A percentile compares a stretch with the other conserved stretches of the same genome.
Conservation (phyloP, 768 basidiomycete species). For the Pleurotus ostreatus region DNA sequence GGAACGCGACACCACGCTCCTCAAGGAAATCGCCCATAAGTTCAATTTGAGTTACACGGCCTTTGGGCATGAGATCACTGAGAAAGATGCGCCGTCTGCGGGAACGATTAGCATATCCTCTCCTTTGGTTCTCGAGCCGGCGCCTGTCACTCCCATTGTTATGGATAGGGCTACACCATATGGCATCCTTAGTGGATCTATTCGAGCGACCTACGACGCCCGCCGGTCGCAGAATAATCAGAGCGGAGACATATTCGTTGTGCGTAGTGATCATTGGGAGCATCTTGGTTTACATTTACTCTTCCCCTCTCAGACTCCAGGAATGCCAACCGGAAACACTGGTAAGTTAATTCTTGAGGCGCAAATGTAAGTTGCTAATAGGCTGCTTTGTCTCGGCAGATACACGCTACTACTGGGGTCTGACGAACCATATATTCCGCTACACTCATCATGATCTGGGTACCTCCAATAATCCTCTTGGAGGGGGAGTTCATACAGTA, state of each 20-base stretch:
- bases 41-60: slow-evolving; percentile 58
- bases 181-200: slow-evolving; percentile 57
- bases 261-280: not conserved
- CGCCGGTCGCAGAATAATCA: slow-evolving; percentile 29
- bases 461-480: slow-evolving; percentile 22
- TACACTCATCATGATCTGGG: slow-evolving; percentile 46
- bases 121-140: slow-evolving; percentile 56
- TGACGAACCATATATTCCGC: slow-evolving; percentile 65
- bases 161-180: slow-evolving; percentile 42
- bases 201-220: slow-evolving; percentile 54
- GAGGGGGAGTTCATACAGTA: slow-evolving; percentile 61
- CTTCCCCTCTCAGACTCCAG: slow-evolving; percentile 42
- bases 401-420: slow-evolving; percentile 54
- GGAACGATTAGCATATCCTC: slow-evolving; percentile 51
- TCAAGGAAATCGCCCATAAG: slow-evolving; percentile 41
- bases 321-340: slow-evolving; percentile 59
- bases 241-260: not conserved
- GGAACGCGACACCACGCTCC: slow-evolving; percentile 38
- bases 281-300: slow-evolving; percentile 15
- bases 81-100: slow-evolving; percentile 24
- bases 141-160: slow-evolving; percentile 51
- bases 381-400: slow-evolving; percentile 31
- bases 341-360: slow-evolving; percentile 27
- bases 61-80: slow-evolving; percentile 43
- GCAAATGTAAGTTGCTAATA: no score